Evolutionary conservation across 495 filamentous ascomycete species (phyloP).

Genomic region (Aspergillus saccharolyticus): DNA sequence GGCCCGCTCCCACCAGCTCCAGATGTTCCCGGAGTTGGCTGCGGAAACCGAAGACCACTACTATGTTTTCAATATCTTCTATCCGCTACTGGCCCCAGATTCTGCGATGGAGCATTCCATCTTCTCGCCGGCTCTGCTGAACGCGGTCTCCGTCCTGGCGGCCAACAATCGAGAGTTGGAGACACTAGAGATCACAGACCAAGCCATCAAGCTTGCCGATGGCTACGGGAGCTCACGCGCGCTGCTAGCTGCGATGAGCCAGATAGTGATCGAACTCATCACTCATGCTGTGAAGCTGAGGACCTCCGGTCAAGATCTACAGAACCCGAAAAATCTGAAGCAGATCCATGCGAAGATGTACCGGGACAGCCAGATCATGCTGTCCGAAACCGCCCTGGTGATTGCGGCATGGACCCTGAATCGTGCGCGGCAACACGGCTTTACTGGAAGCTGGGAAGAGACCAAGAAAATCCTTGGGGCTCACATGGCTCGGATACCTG

Average conservation of each 20-base stretch:
- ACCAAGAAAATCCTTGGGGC: conserved; percentile 29
- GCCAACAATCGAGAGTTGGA: conserved; percentile 40
- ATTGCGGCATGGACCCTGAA: conserved; percentile 38
- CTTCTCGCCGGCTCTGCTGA: conserved; percentile 43
- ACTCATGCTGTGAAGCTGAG: conserved; percentile 36
- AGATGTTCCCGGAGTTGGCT: conserved; percentile 30
- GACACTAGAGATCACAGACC: conserved; percentile 30
- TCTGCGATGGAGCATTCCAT: conserved; percentile 39
- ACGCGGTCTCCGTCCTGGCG: conserved; percentile 37
- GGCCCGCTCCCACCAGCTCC: conserved; percentile 30
- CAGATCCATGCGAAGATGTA: conserved; percentile 41
- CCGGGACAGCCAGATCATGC: conserved; percentile 36
- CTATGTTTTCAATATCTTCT: conserved; percentile 44
- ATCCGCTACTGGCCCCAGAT: conserved; percentile 34
- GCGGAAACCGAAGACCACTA: conserved; percentile 37
- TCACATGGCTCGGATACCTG: conserved; percentile 30
- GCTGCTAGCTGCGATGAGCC: conserved; percentile 34
- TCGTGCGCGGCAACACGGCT: conserved; percentile 29
- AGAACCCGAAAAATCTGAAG: conserved; percentile 33
- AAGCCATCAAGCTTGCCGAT: conserved; percentile 27
- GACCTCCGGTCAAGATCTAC: conserved; percentile 21
- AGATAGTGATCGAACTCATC: conserved; percentile 42
- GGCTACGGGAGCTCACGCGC: conserved; percentile 36
- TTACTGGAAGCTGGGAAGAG: conserved; percentile 28
- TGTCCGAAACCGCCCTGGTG: conserved; percentile 39